phyloP scores from a whole-genome alignment of 164 flowering plant genomes.

The Chimonanthus praecox region DNA sequence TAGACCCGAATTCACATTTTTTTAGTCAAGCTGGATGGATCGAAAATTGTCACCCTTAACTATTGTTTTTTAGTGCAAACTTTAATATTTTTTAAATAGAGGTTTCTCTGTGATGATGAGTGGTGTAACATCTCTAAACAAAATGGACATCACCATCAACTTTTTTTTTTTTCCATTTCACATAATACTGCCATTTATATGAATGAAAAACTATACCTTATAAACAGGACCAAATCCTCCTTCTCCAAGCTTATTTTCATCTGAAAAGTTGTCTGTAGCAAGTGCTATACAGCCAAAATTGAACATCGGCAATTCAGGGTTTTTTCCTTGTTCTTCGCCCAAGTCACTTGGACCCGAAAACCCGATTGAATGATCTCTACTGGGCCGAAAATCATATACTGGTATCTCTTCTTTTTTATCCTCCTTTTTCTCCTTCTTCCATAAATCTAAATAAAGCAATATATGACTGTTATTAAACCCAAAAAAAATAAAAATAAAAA shows the following conservation, averaged over 20 bases:
- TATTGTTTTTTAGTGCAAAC: no score
- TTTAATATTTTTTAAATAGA: no score
- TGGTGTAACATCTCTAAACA: no score
- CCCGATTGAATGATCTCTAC: background rate
- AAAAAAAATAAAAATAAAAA: no score
- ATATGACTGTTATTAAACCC: no score
- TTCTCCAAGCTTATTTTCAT: conserved; percentile 2
- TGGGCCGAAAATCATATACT: background rate
- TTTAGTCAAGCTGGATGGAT: no score
- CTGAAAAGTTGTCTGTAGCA: conserved; percentile 4
- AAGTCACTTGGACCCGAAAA: background rate
- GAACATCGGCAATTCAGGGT: conserved; percentile 1
- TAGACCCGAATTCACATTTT: no score
- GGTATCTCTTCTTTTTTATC: background rate
- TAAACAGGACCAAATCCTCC: conserved; percentile 7
- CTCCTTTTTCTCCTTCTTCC: background rate
- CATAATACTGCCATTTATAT: no score
- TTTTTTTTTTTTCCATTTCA: no score
- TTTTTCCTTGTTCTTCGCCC: background rate
- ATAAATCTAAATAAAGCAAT: background rate
- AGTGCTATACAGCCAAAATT: background rate
- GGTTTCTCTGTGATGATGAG: no score
- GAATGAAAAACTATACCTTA: background rate
- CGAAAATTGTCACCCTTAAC: no score
- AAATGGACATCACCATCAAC: no score